Conservation (phyloP, 805 yeast genomes). For the Candida caryicola region DNA sequence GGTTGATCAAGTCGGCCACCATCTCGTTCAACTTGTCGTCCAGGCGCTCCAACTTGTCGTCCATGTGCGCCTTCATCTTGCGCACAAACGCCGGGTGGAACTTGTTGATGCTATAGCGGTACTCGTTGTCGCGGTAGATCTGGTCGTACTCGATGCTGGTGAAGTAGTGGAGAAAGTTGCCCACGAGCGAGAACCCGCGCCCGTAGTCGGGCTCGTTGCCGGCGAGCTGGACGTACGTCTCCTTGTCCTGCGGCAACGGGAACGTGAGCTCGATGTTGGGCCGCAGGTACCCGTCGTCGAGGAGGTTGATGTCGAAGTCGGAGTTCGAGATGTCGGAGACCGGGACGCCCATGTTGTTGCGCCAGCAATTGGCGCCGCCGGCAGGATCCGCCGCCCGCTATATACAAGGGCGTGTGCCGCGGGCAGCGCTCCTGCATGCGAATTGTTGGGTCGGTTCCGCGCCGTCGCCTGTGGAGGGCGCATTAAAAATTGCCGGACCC, state of each 20-base stretch:
- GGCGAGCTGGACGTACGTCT: conserved; percentile 25
- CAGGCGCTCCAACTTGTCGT: conserved; percentile 27
- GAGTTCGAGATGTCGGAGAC: conserved; percentile 10
- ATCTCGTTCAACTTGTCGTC: conserved; percentile 37
- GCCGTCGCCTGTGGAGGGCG: no score
- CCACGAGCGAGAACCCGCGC: conserved; percentile 20
- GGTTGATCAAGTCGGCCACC: conserved; percentile 32
- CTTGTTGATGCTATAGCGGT: conserved; percentile 33
- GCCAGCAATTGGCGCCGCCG: no score
- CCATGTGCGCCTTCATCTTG: conserved; percentile 29
- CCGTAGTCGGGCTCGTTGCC: conserved; percentile 28
- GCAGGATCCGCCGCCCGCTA: no score
- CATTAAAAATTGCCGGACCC: no score
- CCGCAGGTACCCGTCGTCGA: conserved; percentile 28
- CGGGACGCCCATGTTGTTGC: background rate
- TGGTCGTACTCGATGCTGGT: conserved; percentile 26
- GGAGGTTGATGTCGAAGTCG: conserved; percentile 38
- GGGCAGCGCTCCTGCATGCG: background rate
- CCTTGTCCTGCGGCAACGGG: conserved; percentile 39
- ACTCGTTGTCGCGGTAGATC: conserved; percentile 34
- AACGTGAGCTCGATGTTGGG: conserved; percentile 35
- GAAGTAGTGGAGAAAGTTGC: conserved; percentile 31
- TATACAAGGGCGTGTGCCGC: no score
- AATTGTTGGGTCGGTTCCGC: background rate
- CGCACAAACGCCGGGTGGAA: conserved; percentile 24